Evolutionary conservation across 805 yeast species (phyloP).

Genomic region (Lachancea cidri): DNA sequence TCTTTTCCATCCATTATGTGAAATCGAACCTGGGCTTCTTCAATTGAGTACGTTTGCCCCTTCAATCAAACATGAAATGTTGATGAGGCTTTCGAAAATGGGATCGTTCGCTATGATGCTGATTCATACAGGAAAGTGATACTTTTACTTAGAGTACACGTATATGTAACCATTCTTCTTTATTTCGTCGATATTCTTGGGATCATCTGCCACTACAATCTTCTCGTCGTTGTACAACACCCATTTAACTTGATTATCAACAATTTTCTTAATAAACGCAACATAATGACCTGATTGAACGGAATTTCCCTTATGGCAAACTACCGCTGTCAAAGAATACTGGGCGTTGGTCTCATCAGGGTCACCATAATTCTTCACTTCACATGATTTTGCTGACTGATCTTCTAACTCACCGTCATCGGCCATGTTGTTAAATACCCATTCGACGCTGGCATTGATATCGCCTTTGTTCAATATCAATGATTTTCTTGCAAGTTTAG

Average conservation of each 20-base stretch:
- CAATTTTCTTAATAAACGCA: slow-evolving; percentile 51
- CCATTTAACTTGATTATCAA: slow-evolving; percentile 48
- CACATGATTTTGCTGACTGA: slow-evolving; percentile 13
- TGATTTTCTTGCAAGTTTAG: slow-evolving; percentile 66
- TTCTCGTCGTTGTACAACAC: slow-evolving; percentile 85
- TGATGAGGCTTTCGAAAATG: background rate
- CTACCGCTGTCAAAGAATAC: slow-evolving; percentile 50
- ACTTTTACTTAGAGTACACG: slow-evolving; percentile 20
- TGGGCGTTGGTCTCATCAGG: slow-evolving; percentile 9
- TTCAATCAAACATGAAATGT: background rate
- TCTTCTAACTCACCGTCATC: slow-evolving; percentile 57
- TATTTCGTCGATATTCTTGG: slow-evolving; percentile 39
- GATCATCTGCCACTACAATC: slow-evolving; percentile 55
- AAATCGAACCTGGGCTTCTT: background rate
- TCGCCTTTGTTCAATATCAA: slow-evolving; percentile 53
- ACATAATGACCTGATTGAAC: slow-evolving; percentile 94
- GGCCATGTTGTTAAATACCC: slow-evolving; percentile 82
- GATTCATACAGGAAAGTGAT: background rate
- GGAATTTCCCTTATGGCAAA: slow-evolving; percentile 87
- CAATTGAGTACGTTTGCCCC: background rate
- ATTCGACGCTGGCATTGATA: slow-evolving; percentile 76
- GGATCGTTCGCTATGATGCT: background rate
- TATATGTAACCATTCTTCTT: slow-evolving; percentile 46
- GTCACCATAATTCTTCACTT: slow-evolving; percentile 14
- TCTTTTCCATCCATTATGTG: slow-evolving; percentile 4